Base-by-base conservation (phyloP, 75 land plant species). In the Pseudotsuga menziesii region DNA sequence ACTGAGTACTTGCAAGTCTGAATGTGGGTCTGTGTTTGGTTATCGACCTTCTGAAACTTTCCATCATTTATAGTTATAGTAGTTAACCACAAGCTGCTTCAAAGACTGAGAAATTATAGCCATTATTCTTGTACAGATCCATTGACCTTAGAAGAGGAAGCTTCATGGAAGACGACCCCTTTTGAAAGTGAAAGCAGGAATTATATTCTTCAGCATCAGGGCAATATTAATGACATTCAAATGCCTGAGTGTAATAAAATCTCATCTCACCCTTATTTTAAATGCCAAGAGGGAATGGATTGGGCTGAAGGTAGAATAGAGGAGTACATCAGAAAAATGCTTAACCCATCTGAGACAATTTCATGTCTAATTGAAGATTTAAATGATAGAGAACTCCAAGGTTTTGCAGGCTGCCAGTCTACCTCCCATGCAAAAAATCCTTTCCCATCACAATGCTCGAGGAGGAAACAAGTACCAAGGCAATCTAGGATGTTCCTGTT, bases 391-490 rank as follows among this genome's bases (percentile, higher is more conserved):
- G 72, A 39, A 39, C 20, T 39, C 20, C 72, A 39, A 41, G 72
- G n/a, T n/a, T 39, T 69, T 19, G 1, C 72, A 36, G 36, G 72
- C 52, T 39, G 19, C 35, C 22, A 6, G 9, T 44, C 39, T 69
- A 16, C 29, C 29, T 3, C 25, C 35, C 27, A 61, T 61, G 35
- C 26, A 27, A 44, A 44, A 44, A 27, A 5, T 12, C 14, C 29
- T 61, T 27, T 61, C 7, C 23, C 64, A 61, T 61, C 64, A 61
- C 64, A 61, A 61, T 25, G 23, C 64, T 23, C 20, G 9, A 69
- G 41, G 41, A 69, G 72, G 52, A 69, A 69, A 39, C 48, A 69
- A 69, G 41, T 69, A 35, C 72, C 72, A 69, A 69, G 36, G 72
- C 48, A 39, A 36, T 15, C 72, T 0, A n/a, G 72, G 19, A 39